Conservation (phyloP, 306 rosid genomes). For the Echinosophora koreensis region DNA sequence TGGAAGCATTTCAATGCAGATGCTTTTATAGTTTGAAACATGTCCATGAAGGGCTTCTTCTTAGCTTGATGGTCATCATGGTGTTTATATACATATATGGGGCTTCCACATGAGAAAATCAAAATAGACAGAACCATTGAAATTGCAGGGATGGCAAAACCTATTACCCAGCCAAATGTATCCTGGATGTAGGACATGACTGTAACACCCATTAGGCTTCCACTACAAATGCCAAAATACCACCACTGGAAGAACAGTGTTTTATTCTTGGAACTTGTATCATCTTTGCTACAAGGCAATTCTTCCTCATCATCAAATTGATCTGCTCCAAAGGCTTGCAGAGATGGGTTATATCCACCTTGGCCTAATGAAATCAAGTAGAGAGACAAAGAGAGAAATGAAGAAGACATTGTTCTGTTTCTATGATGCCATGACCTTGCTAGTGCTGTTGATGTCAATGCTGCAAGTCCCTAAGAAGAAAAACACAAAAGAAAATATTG, state of each 20-base stretch:
- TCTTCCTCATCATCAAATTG: conserved; percentile 82
- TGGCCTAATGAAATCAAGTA: conserved; percentile 85
- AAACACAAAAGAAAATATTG: conserved; percentile 4
- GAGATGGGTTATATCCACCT: conserved; percentile 92
- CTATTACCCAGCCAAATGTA: conserved; percentile 88
- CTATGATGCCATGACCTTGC: conserved; percentile 62
- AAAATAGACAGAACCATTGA: conserved; percentile 68
- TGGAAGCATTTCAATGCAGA: conserved; percentile 62
- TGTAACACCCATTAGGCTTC: conserved; percentile 85
- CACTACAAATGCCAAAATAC: conserved; percentile 91
- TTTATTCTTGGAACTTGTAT: conserved; percentile 56
- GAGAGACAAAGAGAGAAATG: conserved; percentile 78
- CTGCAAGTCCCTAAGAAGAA: conserved; percentile 74
- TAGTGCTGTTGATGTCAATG: conserved; percentile 81
- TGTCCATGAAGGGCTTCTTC: conserved; percentile 47
- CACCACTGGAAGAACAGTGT: conserved; percentile 81
- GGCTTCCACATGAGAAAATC: conserved; percentile 73
- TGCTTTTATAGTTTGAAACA: conserved; percentile 60
- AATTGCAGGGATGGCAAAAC: conserved; percentile 83
- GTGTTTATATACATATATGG: conserved; percentile 65
- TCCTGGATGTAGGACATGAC: conserved; percentile 96
- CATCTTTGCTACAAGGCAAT: conserved; percentile 68
- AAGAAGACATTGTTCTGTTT: conserved; percentile 63
- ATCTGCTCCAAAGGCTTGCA: conserved; percentile 92
- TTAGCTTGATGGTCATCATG: conserved; percentile 38